Conservation (phyloP, 345 rosid species). For the Acer campestre region DNA sequence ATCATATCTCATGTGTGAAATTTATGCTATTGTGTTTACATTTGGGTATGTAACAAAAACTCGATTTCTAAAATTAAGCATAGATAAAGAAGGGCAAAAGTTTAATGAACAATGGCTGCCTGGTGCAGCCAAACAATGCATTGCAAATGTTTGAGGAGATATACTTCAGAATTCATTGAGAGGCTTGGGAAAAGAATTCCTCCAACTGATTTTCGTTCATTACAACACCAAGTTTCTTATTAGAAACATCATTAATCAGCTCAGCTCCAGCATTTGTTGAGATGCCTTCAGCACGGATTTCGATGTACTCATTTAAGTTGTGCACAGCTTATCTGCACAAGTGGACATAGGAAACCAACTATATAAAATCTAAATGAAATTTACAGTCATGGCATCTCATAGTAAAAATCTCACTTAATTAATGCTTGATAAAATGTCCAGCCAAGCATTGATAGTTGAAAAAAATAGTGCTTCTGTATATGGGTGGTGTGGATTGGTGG, state of each 20-base stretch:
- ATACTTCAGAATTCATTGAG: conserved; percentile 9
- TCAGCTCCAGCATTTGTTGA: conserved; percentile 33
- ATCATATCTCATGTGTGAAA: too few species aligned
- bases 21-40: neutral
- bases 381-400: too few species aligned
- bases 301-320: conserved; percentile 75
- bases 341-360: neutral
- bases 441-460: neutral
- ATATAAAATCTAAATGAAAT: neutral
- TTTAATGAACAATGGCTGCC: neutral
- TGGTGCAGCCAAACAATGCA: neutral
- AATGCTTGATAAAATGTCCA: neutral
- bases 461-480: neutral
- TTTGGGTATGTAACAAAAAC: neutral
- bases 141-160: neutral
- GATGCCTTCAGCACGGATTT: conserved; percentile 46
- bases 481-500: neutral
- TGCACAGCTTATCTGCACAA: conserved; percentile 63
- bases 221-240: conserved; percentile 60
- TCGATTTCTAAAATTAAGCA: neutral
- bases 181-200: conserved; percentile 51
- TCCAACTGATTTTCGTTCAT: conserved; percentile 57
- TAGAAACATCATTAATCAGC: conserved; percentile 33
- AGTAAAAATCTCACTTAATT: neutral
- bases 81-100: neutral